A percentile compares a stretch with the other conserved stretches of the same genome.
phyloP scores from a whole-genome alignment of 495 filamentous ascomycete genomes.

The Neurospora sp. region DNA sequence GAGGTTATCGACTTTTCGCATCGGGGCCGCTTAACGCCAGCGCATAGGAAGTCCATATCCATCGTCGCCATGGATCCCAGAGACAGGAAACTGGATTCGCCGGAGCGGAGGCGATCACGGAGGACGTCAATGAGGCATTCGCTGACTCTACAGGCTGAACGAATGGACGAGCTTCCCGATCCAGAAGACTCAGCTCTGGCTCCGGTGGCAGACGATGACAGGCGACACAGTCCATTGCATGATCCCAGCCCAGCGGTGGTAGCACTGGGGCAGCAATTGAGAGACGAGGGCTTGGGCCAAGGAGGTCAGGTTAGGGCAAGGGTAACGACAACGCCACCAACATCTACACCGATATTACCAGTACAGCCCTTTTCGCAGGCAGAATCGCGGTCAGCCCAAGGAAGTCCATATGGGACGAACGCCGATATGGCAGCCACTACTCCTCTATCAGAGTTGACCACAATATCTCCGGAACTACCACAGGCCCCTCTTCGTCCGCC shows the following conservation, averaged over 20 bases:
- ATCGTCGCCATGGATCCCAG: constrained; percentile 24
- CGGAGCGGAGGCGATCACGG: constrained; percentile 7
- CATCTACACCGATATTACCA: not conserved
- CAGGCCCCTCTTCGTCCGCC: constrained; percentile 24
- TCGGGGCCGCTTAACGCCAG: not conserved
- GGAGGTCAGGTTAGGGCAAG: constrained; percentile 1
- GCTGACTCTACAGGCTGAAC: constrained; percentile 3
- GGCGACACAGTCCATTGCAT: not conserved
- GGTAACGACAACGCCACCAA: not conserved
- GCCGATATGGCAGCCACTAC: not conserved
- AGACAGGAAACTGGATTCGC: constrained; percentile 19
- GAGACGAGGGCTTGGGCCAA: not conserved
- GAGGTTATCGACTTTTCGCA: not conserved
- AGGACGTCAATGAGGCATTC: constrained; percentile 27
- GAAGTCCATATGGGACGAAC: not conserved
- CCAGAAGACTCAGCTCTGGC: not conserved
- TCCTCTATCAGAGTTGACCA: no score
- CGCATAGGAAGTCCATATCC: not conserved
- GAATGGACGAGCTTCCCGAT: not conserved
- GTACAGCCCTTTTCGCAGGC: not conserved
- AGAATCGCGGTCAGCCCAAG: not conserved
- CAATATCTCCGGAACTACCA: not conserved
- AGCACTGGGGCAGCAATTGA: not conserved
- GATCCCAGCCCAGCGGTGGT: not conserved
- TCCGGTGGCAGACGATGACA: not conserved